Evolutionary conservation across 768 basidiomycete species (phyloP), one percentile per base, ranked within the genome.

Genomic region (Strobilomyces dryophilus): DNA sequence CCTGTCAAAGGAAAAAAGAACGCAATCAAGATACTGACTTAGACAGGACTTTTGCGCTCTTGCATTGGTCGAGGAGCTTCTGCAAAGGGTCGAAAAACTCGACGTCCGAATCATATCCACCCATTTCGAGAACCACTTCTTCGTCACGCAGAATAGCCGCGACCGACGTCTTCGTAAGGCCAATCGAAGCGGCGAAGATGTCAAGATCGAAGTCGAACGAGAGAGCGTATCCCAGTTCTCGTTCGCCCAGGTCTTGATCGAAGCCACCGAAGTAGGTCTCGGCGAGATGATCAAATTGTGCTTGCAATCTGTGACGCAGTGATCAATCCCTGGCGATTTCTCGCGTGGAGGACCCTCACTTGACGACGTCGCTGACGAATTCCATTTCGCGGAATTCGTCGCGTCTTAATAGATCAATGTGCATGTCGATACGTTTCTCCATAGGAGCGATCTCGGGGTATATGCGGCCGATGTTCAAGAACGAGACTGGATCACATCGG

Each of bases 311-410:
- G 60, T 35, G 32, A 34, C 41, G 10, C 40, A 4, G 17, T 8
- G n/a, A 35, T 50, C 31, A 41, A n/a, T 27, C 10, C 2, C 5
- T 18, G 39, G 18, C 15, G 20, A 41, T 4, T 21, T 47, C 14
- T 15, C 1, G 27, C 37, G 26, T n/a, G 24, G n/a, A n/a, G 18
- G 17, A 14, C 7, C 74, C 87, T 52, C 63, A 95, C 95, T 89
- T 94, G 59, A 80, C 76, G 40, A 98, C 76, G 65, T 98, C 97
- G 60, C 79, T 85, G 18, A 91, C 92, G 69, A 95, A 98, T 63
- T 98, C 95, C 73, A 87, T 81, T 69, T 94, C 95, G 21, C 87
- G 80, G 74, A 99, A 95, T 68, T 94, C 95, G 61, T 98, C 92
- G 43, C 85, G 79, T 40, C 88, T 78, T 4, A 98, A 73, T 24